Base-by-base conservation (phyloP, 106 monocot species). In the Narthecium ossifragum region DNA sequence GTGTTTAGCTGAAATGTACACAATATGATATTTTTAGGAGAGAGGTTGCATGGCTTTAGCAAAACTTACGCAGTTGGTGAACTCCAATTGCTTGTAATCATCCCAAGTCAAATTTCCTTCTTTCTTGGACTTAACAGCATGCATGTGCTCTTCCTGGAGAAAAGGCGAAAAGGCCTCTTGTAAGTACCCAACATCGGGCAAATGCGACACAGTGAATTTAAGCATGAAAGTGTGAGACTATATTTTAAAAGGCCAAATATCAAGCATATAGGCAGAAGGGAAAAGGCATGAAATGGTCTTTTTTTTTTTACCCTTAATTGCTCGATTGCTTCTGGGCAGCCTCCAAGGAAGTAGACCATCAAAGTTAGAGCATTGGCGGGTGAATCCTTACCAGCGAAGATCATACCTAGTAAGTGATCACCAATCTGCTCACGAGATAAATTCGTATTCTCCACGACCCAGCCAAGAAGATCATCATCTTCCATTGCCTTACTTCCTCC, bases 81-180 rank as follows among this genome's bases (percentile, higher is more conserved):
- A 58, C 4, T 58, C 55, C 55, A 55, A 32, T 1, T 13, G 32
- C 32, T 55, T 55, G 32, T 32, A 55, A 33, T 55, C 55, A 38
- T 58, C 58, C 58, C 36, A 58, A 2, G 12, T 58, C 38, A 58
- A 20, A 12, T 39, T 26, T 38, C 17, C 39, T 1, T 34, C 18
- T 21, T 56, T 9, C 18, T 58, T 58, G 8, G 11, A 3, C 24
- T 39, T 26, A 14, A 39, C 18, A 39, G 39, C 2, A 24, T 38
- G 24, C 21, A 22, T 8, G 37, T 58, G 58, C 37, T 58, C 58
- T 58, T 38, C 58, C 58, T 58, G 18, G 39, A 37, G 21, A 58
- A 58, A 6, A 53, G 5, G 3, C 9, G 27, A 15, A 4, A 28
- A 3, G n/a, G n/a, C n/a, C n/a, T n/a, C n/a, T n/a, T n/a, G n/a